phyloP scores from a whole-genome alignment of 75 land plant species.

The Pinus albicaulis region DNA sequence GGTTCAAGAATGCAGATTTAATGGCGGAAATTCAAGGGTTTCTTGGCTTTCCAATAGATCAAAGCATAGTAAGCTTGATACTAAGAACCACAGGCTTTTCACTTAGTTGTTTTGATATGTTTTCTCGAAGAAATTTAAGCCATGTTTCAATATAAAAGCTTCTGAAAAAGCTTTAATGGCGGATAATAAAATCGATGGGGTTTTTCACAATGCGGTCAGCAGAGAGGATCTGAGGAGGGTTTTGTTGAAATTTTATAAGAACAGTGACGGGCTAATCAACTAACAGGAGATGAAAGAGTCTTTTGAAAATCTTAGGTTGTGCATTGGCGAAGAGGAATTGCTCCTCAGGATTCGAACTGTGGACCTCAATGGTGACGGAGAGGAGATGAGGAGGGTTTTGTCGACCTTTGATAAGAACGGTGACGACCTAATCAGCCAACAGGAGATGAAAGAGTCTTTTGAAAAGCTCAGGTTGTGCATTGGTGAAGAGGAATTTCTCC shows the following conservation, averaged over 20 bases:
- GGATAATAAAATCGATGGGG: not conserved
- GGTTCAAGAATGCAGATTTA: no score
- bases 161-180: not conserved
- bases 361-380: constrained; percentile 17
- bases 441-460: no score
- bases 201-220: not conserved
- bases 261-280: no score
- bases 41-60: not conserved
- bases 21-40: not conserved
- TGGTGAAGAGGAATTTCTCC: constrained; percentile 11
- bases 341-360: constrained; percentile 26
- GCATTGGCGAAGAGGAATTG: constrained; percentile 10
- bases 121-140: not conserved
- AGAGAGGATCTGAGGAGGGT: constrained; percentile 50
- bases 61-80: not conserved
- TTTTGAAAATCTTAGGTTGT: no score
- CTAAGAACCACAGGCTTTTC: not conserved
- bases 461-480: no score
- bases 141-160: not conserved
- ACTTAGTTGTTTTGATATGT: not conserved
- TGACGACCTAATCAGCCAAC: no score
- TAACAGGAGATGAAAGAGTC: no score
- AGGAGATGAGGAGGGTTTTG: constrained; percentile 47
- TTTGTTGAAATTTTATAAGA: not conserved
- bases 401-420: no score